Evolutionary conservation across 495 filamentous ascomycete genomes (phyloP), one percentile per base, ranked within the genome.

Genomic region (Penicillium argentinense): DNA sequence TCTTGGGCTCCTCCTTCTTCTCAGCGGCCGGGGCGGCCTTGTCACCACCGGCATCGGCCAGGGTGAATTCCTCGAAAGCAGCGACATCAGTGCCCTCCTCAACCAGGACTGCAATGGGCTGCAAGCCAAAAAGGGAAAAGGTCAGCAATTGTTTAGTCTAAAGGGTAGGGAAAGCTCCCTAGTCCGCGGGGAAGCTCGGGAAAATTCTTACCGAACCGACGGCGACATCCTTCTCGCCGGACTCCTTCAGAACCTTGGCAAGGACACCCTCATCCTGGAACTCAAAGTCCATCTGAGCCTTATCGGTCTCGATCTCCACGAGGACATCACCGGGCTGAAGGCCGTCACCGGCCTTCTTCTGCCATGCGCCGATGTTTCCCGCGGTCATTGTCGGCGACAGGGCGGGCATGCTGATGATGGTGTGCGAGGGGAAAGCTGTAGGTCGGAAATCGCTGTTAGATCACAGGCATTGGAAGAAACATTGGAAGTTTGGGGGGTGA

Each of bases 271-370:
- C 93, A 54, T 99, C 93, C 71, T 99, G 95, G 70, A 95, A 99
- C 71, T 99, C 95, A 60, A 99, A 99, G 77, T 99, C 95, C 95
- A 99, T 99, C 72, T 99, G 95, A 30, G 95, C 95, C 79, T 99
- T 99, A 71, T 99, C 95, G 62, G 95, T 99, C 77, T 99, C 95
- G 64, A 99, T 97, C 77, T 99, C 95, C 22, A 97, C 95, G 47
- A 99, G 72, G n/a, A 97, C 91, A 71, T 99, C 95, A 62, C 95
- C 95, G 34, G 95, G 91, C 46, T 81, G 68, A 62, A 99, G 84
- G 42, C 72, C 60, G 67, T 99, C 95, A 64, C 95, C 95, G 58
- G 83, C 77, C 75, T 96, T 90, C 82, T 97, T 97, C 74, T 97
- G 87, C 95, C 95, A 99, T 41, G 86, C 78, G 51, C 95, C 95